Percentiles rank a stretch among this genome's conserved stretches.
Evolutionary conservation across 2,329 filamentous ascomycete genomes (phyloP).

Genomic region (Aspergillus candidus): DNA sequence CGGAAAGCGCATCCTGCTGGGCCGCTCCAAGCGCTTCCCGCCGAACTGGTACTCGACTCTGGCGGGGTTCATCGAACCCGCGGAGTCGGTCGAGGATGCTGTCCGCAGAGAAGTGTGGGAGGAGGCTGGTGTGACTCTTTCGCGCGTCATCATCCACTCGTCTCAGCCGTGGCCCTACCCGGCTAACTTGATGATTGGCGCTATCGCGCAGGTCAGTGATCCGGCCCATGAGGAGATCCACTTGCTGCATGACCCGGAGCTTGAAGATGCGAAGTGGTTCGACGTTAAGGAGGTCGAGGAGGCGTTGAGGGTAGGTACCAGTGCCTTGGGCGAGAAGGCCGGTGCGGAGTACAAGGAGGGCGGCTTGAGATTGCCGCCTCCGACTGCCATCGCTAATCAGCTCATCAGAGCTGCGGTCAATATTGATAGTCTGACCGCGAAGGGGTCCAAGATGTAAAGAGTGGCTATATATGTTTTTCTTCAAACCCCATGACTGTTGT

Average conservation of each 20-base stretch:
- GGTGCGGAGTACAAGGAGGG: slow-evolving; percentile 68
- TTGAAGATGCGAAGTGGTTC: slow-evolving; percentile 89
- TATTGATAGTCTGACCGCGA: slow-evolving; percentile 58
- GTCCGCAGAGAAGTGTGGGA: slow-evolving; percentile 82
- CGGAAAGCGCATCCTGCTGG: slow-evolving; percentile 71
- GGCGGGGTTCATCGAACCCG: slow-evolving; percentile 78
- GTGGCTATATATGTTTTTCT: neutral
- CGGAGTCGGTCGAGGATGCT: slow-evolving; percentile 78
- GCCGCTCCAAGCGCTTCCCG: slow-evolving; percentile 78
- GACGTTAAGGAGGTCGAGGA: slow-evolving; percentile 70
- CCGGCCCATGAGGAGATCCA: slow-evolving; percentile 74
- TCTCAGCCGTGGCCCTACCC: slow-evolving; percentile 87
- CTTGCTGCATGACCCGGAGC: slow-evolving; percentile 81
- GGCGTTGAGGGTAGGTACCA: slow-evolving; percentile 63
- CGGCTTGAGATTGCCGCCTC: slow-evolving; percentile 70
- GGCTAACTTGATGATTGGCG: slow-evolving; percentile 77
- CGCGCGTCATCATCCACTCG: slow-evolving; percentile 72
- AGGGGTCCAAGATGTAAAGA: slow-evolving; percentile 44
- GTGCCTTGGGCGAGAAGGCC: slow-evolving; percentile 59
- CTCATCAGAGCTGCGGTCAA: slow-evolving; percentile 72
- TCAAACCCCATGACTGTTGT: no score
- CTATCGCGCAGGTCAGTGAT: slow-evolving; percentile 72
- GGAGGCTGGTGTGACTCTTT: slow-evolving; percentile 70
- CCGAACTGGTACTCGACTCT: slow-evolving; percentile 82
- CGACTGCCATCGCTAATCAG: slow-evolving; percentile 88